phyloP scores from a whole-genome alignment of 176 grass and related monocot genomes.

The Leersia perrieri region DNA sequence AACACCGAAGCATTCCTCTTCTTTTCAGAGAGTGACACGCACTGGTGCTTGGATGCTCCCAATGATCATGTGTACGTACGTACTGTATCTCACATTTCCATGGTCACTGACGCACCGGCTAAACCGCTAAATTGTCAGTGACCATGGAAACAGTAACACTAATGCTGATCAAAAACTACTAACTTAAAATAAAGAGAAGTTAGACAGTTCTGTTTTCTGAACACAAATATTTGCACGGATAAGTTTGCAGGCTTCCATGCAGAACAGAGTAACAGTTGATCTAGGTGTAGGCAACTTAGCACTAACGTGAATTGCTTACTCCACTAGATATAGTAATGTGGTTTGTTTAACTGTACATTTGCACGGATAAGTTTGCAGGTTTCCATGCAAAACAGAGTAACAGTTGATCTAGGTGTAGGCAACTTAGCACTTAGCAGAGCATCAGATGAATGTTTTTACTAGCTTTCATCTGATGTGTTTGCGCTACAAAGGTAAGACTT shows the following conservation, averaged over 20 bases:
- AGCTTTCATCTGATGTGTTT: not conserved
- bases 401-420: not conserved
- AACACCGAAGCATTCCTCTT: slow-evolving; percentile 6
- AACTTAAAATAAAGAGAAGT: no score
- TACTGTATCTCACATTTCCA: not conserved
- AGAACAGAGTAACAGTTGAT: no score
- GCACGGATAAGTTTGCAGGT: not conserved
- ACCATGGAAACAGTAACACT: not conserved
- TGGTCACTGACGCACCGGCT: not conserved
- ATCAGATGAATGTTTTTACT: not conserved
- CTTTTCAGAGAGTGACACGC: not conserved
- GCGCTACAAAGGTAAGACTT: not conserved
- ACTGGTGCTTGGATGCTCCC: not conserved
- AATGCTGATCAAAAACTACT: not conserved
- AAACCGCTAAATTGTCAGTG: not conserved
- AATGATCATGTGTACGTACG: not conserved
- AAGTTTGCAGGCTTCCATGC: no score
- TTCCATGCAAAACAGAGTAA: not conserved
- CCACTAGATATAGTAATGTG: not conserved
- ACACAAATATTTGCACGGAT: not conserved
- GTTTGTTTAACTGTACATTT: not conserved
- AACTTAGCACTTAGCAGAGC: not conserved
- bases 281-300: no score
- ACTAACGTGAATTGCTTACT: no score
- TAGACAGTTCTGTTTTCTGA: not conserved